These are phyloP conservation scores for Melastoma candidum DNA, from an alignment of 441 rosid genomes.

Conservation along the genomic window DNA sequence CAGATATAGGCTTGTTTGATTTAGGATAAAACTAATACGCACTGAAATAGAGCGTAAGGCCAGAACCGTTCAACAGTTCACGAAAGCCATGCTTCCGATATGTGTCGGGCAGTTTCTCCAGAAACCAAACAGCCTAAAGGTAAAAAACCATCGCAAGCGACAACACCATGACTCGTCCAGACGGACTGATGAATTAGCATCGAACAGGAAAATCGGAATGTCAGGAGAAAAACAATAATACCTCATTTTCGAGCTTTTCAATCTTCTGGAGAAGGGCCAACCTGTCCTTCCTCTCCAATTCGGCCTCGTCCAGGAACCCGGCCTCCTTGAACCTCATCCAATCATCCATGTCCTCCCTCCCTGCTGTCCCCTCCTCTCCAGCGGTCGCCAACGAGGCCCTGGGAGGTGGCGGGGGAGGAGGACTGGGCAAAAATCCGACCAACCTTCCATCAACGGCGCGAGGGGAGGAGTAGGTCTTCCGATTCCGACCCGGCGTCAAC, in stretches of 20 bases:
- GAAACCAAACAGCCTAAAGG: background rate
- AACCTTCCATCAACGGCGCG: constrained; percentile 39
- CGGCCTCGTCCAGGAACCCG: constrained; percentile 67
- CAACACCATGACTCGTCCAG: too few species aligned
- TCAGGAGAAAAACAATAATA: constrained; percentile 6
- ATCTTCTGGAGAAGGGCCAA: constrained; percentile 55
- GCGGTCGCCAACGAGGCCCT: constrained; percentile 27
- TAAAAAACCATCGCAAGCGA: background rate
- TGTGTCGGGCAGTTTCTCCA: too few species aligned
- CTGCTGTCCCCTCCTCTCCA: constrained; percentile 10
- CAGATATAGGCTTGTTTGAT: too few species aligned
- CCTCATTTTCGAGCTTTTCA: constrained; percentile 69
- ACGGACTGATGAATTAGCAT: background rate
- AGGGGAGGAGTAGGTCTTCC: too few species aligned
- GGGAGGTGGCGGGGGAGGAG: constrained; percentile 26
- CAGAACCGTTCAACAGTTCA: too few species aligned
- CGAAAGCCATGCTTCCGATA: too few species aligned
- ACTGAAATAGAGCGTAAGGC: too few species aligned
- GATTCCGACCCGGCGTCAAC: too few species aligned
- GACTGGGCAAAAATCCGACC: constrained; percentile 32
- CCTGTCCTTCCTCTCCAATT: constrained; percentile 55
- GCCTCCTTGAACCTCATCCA: constrained; percentile 75
- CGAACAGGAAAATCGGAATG: background rate
- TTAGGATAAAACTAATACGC: too few species aligned
- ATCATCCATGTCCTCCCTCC: constrained; percentile 38